Conservation (phyloP, 2,329 filamentous ascomycete species). For the Talaromyces albobiverticillius region DNA sequence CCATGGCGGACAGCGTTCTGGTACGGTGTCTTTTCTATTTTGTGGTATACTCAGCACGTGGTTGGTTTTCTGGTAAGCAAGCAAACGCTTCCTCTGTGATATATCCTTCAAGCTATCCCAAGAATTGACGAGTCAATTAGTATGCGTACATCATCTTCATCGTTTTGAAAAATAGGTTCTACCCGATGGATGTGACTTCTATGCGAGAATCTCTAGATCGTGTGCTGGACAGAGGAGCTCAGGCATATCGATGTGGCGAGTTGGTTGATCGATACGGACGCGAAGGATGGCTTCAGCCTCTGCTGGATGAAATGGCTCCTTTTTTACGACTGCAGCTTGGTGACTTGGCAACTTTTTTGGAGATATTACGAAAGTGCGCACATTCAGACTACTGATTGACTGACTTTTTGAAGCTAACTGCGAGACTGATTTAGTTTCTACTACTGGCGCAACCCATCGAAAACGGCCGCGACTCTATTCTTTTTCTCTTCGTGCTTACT, state of each 20-base stretch:
- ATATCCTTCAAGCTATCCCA: not conserved
- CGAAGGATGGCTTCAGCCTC: constrained; percentile 36
- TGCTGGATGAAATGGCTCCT: constrained; percentile 35
- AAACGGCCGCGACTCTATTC: constrained; percentile 32
- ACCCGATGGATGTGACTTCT: constrained; percentile 24
- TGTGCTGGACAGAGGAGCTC: constrained; percentile 26
- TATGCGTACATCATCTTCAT: constrained; percentile 34
- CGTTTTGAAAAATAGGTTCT: constrained; percentile 29
- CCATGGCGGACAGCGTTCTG: constrained; percentile 33
- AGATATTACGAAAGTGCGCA: constrained; percentile 30
- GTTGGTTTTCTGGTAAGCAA: constrained; percentile 30
- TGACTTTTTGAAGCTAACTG: not conserved
- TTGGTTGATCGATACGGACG: constrained; percentile 35
- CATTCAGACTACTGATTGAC: too few species aligned
- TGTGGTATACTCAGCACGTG: constrained; percentile 38
- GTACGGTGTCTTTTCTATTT: constrained; percentile 31
- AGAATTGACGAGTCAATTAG: constrained; percentile 15
- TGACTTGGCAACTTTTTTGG: constrained; percentile 37
- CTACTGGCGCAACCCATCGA: constrained; percentile 31
- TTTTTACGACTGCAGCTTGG: constrained; percentile 35
- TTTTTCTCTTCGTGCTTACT: constrained; percentile 32
- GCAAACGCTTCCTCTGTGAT: not conserved
- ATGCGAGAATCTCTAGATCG: constrained; percentile 34
- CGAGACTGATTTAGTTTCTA: constrained; percentile 29
- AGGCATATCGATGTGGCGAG: constrained; percentile 34